Base-by-base conservation (phyloP, 2,329 filamentous ascomycete species). In the Colletotrichum tamarilloi region DNA sequence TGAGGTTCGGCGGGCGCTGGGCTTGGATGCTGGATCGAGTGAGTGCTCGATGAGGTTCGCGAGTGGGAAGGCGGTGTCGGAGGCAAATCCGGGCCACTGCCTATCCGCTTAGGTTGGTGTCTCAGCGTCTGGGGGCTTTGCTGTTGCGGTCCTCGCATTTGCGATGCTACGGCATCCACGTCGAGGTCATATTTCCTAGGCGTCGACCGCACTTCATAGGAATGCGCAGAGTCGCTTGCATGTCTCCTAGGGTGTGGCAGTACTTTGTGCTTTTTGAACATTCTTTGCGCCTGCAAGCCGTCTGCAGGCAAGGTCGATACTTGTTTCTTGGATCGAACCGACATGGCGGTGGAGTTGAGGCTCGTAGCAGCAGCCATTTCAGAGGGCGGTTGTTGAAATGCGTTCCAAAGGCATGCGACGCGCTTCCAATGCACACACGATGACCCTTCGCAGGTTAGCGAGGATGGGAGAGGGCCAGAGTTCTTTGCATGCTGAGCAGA, bases 11-110 rank as follows among this genome's bases (percentile, higher is more conserved):
- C 79, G 56, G 80, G 80, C 16, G 82, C 82, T 49, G 85, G 84
- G 72, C 81, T 88, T 8, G 85, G 84, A 16, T 83, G 81, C 28
- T 82, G 77, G 60, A 81, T 84, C 11, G 87, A 85, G 57, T 86
- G 85, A 76, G 82, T 87, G 62, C 85, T 85, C 3, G 89, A 91
- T 9, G 89, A 89, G 60, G 87, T 87, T 72, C 88, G 87, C 55
- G 89, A 91, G 77, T 91, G 88, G 60, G 87, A 86, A 19, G 91
- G 91, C 59, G 91, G 91, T 30, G 91, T 92, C n/a, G 90, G 90
- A 53, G 91, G 91, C 49, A 88, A 82, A 75, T 86, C 86, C 22
- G 87, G 87, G 1, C 87, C 85, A 49, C 81, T 82, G 62, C 82
- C 82, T 74, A 85, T 82, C 55, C 82, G 83, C 67, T 81, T 82